Evolutionary conservation across 345 rosid species (phyloP).

Genomic region (Erysimum cheiranthoides): DNA sequence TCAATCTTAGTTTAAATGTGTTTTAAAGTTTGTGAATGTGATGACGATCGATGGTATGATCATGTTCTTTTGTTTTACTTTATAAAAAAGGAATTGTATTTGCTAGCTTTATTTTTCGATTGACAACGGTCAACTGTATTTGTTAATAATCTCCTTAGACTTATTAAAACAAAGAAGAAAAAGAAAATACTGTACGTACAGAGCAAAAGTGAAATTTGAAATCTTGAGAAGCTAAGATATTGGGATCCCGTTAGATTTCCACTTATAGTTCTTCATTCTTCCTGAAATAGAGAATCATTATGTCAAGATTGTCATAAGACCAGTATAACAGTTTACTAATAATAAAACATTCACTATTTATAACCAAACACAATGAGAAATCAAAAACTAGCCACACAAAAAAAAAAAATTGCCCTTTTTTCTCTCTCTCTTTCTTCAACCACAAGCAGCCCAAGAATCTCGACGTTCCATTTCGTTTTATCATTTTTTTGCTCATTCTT

Average conservation of each 20-base stretch:
- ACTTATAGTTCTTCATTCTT: not conserved
- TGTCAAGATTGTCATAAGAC: not conserved
- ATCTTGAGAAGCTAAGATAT: too few species aligned
- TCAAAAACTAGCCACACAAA: constrained; percentile 9
- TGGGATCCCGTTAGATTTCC: not conserved
- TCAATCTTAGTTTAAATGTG: not conserved
- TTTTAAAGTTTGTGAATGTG: constrained; percentile 15
- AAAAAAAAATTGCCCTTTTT: not conserved
- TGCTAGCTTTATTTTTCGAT: not conserved
- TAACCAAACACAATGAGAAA: constrained; percentile 4
- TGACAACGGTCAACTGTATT: not conserved
- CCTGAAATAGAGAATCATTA: not conserved
- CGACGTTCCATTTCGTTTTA: constrained; percentile 9
- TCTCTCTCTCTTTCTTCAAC: constrained; percentile 30
- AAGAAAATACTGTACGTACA: too few species aligned
- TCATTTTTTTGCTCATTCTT: constrained; percentile 21
- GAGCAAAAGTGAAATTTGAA: too few species aligned
- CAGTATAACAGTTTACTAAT: constrained; percentile 23
- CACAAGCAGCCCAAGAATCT: constrained; percentile 40
- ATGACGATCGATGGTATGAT: not conserved
- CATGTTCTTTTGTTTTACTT: constrained; percentile 6
- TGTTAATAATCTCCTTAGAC: not conserved
- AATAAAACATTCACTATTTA: constrained; percentile 25
- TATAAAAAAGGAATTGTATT: not conserved
- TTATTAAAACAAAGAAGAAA: too few species aligned